phyloP scores from a whole-genome alignment of 176 grass and related monocot genomes.

The Olyra latifolia region DNA sequence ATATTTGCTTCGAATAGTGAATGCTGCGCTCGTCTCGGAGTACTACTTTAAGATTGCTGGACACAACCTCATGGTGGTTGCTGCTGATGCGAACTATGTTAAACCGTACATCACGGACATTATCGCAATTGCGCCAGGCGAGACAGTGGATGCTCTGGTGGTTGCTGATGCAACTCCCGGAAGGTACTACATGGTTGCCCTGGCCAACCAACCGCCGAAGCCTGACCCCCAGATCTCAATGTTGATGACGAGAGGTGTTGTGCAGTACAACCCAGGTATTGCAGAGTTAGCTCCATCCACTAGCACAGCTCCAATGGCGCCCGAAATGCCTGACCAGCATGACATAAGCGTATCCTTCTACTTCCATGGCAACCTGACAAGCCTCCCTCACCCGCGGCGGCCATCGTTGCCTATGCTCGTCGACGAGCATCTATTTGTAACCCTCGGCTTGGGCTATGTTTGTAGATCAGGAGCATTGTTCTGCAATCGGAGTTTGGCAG shows the following conservation, averaged over 20 bases:
- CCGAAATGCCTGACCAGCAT: not conserved
- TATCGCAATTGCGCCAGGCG: conserved; percentile 3
- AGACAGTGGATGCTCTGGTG: conserved; percentile 14
- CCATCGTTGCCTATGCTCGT: no score
- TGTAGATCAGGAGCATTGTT: not conserved
- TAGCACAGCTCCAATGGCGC: not conserved
- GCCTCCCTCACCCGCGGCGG: not conserved
- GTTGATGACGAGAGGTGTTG: not conserved
- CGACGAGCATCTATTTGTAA: not conserved
- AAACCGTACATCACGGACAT: conserved; percentile 25
- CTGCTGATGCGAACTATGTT: not conserved
- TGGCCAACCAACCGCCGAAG: not conserved
- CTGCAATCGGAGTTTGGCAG: not conserved
- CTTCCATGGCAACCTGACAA: conserved; percentile 9
- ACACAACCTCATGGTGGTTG: conserved; percentile 18
- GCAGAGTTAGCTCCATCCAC: no score
- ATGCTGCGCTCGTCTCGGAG: not conserved
- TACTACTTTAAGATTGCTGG: conserved; percentile 7
- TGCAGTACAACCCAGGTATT: no score
- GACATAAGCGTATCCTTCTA: not conserved
- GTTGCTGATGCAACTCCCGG: conserved; percentile 9
- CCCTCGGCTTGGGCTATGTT: not conserved
- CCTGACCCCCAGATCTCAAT: not conserved
- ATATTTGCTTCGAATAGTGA: not conserved
- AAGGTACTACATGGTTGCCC: conserved; percentile 18